Evolutionary conservation across 2,329 filamentous ascomycete species (phyloP).

Genomic region (Penicillium sp.): DNA sequence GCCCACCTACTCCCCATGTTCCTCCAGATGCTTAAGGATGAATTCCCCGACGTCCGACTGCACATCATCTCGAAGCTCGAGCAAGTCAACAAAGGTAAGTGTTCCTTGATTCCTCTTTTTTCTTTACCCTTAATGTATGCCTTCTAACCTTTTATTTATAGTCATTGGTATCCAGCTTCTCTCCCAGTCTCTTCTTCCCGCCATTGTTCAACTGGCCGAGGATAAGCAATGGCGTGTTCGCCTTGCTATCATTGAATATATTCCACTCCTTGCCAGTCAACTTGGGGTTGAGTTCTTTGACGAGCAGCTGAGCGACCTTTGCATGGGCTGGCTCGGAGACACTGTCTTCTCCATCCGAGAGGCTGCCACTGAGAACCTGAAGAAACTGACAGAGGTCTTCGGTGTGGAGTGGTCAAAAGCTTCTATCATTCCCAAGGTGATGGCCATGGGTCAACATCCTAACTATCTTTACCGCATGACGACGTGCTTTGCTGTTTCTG

Average conservation of each 20-base stretch:
- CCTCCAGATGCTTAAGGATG: slow-evolving; percentile 98
- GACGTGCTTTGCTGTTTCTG: slow-evolving; percentile 98
- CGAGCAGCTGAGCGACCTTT: slow-evolving; percentile 89
- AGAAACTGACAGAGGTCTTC: slow-evolving; percentile 98
- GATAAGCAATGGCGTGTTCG: slow-evolving; percentile 99
- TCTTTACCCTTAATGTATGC: too few relatives aligned
- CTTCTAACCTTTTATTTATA: slow-evolving; percentile 32
- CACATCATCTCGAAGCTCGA: slow-evolving; percentile 99
- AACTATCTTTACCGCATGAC: slow-evolving; percentile 99
- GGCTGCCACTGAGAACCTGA: slow-evolving; percentile 93
- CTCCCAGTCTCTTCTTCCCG: slow-evolving; percentile 92
- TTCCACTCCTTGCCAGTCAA: slow-evolving; percentile 91
- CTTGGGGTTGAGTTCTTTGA: slow-evolving; percentile 97
- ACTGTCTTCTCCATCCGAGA: slow-evolving; percentile 98
- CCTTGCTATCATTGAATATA: slow-evolving; percentile 98
- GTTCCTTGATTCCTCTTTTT: not conserved
- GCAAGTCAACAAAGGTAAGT: slow-evolving; percentile 84
- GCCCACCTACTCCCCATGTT: slow-evolving; percentile 98
- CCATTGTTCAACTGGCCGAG: slow-evolving; percentile 94
- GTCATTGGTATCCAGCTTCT: slow-evolving; percentile 97
- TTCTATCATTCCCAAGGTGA: slow-evolving; percentile 97
- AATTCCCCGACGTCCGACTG: slow-evolving; percentile 94
- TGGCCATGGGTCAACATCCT: slow-evolving; percentile 95
- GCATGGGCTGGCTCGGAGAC: slow-evolving; percentile 98
- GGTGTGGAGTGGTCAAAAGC: slow-evolving; percentile 96